Base-by-base conservation (phyloP, 2,329 filamentous ascomycete genomes). In the Fusarium coicis region DNA sequence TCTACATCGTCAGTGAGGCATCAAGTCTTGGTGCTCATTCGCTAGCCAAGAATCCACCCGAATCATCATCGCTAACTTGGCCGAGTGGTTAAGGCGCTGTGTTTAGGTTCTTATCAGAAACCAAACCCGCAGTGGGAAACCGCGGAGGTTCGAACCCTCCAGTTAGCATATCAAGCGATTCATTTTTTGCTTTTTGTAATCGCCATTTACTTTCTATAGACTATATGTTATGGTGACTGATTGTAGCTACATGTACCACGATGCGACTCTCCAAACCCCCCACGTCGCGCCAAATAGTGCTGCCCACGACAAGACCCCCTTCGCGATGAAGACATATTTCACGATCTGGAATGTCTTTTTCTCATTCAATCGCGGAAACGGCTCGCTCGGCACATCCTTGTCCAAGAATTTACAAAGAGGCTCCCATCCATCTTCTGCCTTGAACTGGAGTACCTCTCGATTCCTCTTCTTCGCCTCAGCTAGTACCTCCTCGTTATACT, bases 341-440 rank as follows among this genome's bases (percentile, higher is more conserved):
- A 77, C 50, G 4, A 71, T 61, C 10, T 63, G 43, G 5, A 77
- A 74, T 0, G 54, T 62, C 36, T 68, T 67, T 5, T 64, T 76
- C 52, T 77, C 75, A 16, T 77, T 77, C 18, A 77, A 26, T 18
- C 43, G 42, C 2, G 75, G 75, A 26, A 77, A 77, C 0, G 75
- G 72, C 4, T 63, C 57, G 2, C 58, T 16, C 0, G 72, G 75
- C 0, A 76, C n/a, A 0, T 76, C 74, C 12, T 65, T 70, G 0
- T 47, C 67, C 6, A 77, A 16, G 55, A 85, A 84, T 62, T 79
- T 68, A 69, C 84, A 86, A 30, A 87, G 74, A 15, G 83, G 82
- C 40, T 78, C 80, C 85, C 85, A 87, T 2, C 83, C 84, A 40
- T 85, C 81, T 55, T 80, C 74, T 1, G 79, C 74, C 55, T 78